Evolutionary conservation across 2,329 filamentous ascomycete genomes (phyloP).

Genomic region (Pseudocercospora crystallina): DNA sequence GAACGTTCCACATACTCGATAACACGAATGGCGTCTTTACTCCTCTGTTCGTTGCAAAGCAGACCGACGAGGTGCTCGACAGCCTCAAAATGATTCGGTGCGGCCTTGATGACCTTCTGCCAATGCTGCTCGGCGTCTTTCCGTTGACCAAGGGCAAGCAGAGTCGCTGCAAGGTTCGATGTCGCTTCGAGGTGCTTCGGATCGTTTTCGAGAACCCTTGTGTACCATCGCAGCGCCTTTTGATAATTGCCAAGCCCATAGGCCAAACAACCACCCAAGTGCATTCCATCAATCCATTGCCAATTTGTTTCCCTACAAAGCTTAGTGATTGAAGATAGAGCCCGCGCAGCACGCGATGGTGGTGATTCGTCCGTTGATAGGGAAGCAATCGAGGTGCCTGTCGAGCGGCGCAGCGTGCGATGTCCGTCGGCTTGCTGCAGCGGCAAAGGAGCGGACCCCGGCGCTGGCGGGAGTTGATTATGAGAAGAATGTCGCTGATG

Average conservation of each 20-base stretch:
- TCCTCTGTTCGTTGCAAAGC: slow-evolving; percentile 76
- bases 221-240: slow-evolving; percentile 73
- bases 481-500: slow-evolving; percentile 25
- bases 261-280: slow-evolving; percentile 85
- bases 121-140: slow-evolving; percentile 84
- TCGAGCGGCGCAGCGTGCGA: slow-evolving; percentile 29
- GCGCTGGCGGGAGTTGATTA: slow-evolving; percentile 17
- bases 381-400: slow-evolving; percentile 36
- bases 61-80: slow-evolving; percentile 91
- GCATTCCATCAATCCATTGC: slow-evolving; percentile 90
- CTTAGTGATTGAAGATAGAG: slow-evolving; percentile 69
- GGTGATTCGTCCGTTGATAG: slow-evolving; percentile 41
- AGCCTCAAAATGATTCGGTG: slow-evolving; percentile 88
- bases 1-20: slow-evolving; percentile 81
- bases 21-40: slow-evolving; percentile 79
- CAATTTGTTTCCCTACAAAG: slow-evolving; percentile 78
- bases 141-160: slow-evolving; percentile 78
- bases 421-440: slow-evolving; percentile 17
- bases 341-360: slow-evolving; percentile 59
- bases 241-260: slow-evolving; percentile 86
- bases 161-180: slow-evolving; percentile 86
- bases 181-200: slow-evolving; percentile 81
- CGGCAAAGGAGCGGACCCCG: background rate
- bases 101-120: slow-evolving; percentile 76
- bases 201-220: slow-evolving; percentile 62